Conservation (phyloP, 1,139 yeast species). For the Candida tetrigidarum region DNA sequence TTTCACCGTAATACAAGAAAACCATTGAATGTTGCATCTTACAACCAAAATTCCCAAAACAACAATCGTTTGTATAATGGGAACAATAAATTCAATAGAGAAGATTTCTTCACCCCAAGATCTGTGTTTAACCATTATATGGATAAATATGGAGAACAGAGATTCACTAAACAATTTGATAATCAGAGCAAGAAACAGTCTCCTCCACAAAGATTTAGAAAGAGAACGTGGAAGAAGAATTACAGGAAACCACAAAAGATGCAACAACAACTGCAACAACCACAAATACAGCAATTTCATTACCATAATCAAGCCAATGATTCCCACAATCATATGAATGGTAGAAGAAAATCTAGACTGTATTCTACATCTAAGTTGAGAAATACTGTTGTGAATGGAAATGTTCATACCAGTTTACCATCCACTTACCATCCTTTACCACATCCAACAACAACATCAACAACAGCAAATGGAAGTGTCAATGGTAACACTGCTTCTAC, state of each 20-base stretch:
- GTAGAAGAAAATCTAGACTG: constrained; percentile 32
- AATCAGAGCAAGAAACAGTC: constrained; percentile 19
- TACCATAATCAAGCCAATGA: constrained; percentile 19
- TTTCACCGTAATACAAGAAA: constrained; percentile 56
- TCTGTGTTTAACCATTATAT: constrained; percentile 71
- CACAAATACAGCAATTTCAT: constrained; percentile 6
- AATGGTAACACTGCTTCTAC: constrained; percentile 9
- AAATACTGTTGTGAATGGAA: constrained; percentile 11
- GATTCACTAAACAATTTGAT: constrained; percentile 20
- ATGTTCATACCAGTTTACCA: constrained; percentile 8
- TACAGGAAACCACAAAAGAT: constrained; percentile 21
- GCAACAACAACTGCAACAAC: constrained; percentile 14
- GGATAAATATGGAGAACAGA: constrained; percentile 64
- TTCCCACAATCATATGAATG: constrained; percentile 19
- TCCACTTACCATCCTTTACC: constrained; percentile 12
- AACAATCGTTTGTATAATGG: constrained; percentile 22
- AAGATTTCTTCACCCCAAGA: constrained; percentile 78
- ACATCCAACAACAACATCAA: too few relatives aligned
- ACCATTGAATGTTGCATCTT: constrained; percentile 66
- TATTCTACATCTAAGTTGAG: constrained; percentile 33
- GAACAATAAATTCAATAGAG: constrained; percentile 53
- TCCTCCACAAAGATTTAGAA: constrained; percentile 16
- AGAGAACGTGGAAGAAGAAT: constrained; percentile 38
- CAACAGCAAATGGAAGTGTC: background rate
- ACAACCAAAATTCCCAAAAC: constrained; percentile 36